A percentile compares a stretch with the other conserved stretches of the same genome.
phyloP scores from a whole-genome alignment of 176 grass and related monocot genomes.

The Carex parvula region DNA sequence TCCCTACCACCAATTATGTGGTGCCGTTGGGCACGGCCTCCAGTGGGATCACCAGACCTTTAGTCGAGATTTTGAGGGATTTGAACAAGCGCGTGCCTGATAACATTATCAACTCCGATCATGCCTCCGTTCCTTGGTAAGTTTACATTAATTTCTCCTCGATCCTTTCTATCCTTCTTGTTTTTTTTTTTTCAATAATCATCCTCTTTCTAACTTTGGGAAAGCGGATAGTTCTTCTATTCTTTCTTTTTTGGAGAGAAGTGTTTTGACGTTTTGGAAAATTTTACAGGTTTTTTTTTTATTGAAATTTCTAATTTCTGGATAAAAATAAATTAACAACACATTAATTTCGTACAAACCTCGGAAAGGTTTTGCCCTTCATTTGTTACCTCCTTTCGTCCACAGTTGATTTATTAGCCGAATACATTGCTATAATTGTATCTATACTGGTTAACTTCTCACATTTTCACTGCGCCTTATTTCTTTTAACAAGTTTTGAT shows the following conservation, averaged over 20 bases:
- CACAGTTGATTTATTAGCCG: too few species aligned
- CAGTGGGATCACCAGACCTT: slow-evolving; percentile 60
- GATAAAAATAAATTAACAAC: not conserved
- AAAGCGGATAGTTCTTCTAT: not conserved
- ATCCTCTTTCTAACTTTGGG: not conserved
- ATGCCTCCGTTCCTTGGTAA: slow-evolving; percentile 72
- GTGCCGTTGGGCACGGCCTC: slow-evolving; percentile 76
- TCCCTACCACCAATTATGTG: slow-evolving; percentile 91
- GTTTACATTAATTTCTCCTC: not conserved
- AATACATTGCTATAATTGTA: not conserved
- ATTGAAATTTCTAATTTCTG: not conserved
- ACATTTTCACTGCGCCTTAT: not conserved
- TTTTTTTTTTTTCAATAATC: not conserved
- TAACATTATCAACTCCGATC: slow-evolving; percentile 75
- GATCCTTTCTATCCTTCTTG: not conserved
- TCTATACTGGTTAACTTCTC: not conserved
- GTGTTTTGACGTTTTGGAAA: not conserved
- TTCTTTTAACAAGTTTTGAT: not conserved
- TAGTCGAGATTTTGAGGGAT: slow-evolving; percentile 95
- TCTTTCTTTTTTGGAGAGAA: not conserved
- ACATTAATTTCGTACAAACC: not conserved
- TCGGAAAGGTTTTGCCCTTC: not conserved
- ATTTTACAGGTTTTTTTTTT: not conserved
- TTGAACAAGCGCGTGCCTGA: slow-evolving; percentile 98
- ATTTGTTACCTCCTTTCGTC: not conserved